Evolutionary conservation across 257 asterid genomes (phyloP).

Genomic region (Paraleonurus japonicus): DNA sequence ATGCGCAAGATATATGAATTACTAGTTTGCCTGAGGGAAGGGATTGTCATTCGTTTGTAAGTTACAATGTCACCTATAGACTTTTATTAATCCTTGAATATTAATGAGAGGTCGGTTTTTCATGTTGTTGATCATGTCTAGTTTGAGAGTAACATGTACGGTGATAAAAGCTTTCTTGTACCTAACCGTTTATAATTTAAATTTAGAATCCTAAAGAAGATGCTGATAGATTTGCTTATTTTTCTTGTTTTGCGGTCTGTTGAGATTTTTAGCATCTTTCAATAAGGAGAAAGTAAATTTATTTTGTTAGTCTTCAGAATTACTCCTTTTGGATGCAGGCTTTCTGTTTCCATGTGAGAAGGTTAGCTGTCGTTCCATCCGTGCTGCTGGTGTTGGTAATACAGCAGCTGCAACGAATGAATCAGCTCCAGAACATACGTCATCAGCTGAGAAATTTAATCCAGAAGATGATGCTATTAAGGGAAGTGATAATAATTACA

Average conservation of each 20-base stretch:
- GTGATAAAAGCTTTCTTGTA: neutral
- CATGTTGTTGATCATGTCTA: neutral
- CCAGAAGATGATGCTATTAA: conserved; percentile 25
- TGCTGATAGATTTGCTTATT: neutral
- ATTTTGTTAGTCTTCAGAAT: neutral
- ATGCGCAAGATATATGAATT: neutral
- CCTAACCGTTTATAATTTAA: neutral
- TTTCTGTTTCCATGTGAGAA: conserved; percentile 26
- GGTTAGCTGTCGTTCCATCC: conserved; percentile 25
- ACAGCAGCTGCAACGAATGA: conserved; percentile 37
- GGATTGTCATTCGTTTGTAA: neutral
- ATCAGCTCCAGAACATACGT: conserved; percentile 31
- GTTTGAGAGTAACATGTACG: neutral
- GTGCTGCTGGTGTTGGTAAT: conserved; percentile 43
- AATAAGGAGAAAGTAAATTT: neutral
- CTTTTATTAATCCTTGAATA: neutral
- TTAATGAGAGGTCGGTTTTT: neutral
- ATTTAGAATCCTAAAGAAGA: neutral
- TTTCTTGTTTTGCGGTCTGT: neutral
- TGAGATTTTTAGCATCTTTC: neutral
- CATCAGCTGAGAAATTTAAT: conserved; percentile 26
- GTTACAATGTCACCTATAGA: neutral
- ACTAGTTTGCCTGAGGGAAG: neutral
- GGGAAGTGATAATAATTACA: conserved; percentile 17
- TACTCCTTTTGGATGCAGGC: conserved; percentile 33